Conservation (phyloP, 306 rosid species). For the Citrullus mucosospermus region DNA sequence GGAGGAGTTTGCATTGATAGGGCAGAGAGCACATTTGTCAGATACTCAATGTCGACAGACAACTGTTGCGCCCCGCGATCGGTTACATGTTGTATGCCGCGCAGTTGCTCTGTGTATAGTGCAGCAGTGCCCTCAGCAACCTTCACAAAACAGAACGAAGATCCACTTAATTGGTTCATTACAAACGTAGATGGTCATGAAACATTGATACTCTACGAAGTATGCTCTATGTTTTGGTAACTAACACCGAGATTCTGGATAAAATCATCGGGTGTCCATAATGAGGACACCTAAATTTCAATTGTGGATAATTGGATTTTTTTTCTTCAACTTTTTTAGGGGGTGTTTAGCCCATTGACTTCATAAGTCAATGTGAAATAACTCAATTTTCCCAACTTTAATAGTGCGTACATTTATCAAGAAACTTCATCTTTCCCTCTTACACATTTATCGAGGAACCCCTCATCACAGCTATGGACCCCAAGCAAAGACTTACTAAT, state of each 20-base stretch:
- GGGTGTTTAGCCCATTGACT: too few relatives aligned
- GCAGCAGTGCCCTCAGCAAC: conserved; percentile 99
- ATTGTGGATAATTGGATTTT: not conserved
- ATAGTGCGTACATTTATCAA: too few relatives aligned
- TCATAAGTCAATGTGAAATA: too few relatives aligned
- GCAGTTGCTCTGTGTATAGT: conserved; percentile 78
- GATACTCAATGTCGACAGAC: conserved; percentile 84
- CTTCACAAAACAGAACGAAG: conserved; percentile 19
- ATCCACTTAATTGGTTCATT: not conserved
- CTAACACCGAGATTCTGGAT: not conserved
- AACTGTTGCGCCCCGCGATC: conserved; percentile 92
- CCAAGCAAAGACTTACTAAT: too few relatives aligned
- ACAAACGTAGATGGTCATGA: not conserved
- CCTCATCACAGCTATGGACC: too few relatives aligned
- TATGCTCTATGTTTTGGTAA: not conserved
- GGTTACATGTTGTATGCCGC: conserved; percentile 72
- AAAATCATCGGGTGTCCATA: not conserved
- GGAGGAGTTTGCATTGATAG: conserved; percentile 81
- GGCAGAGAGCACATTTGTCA: conserved; percentile 85
- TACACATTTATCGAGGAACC: too few relatives aligned
- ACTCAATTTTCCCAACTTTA: too few relatives aligned
- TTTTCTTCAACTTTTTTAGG: not conserved
- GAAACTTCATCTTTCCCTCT: too few relatives aligned
- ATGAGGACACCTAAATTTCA: not conserved
- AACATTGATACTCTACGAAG: not conserved